Evolutionary conservation across 805 yeast genomes (phyloP), one percentile per base, ranked within the genome.

Genomic region (Saccharomycopsis guyanensis): DNA sequence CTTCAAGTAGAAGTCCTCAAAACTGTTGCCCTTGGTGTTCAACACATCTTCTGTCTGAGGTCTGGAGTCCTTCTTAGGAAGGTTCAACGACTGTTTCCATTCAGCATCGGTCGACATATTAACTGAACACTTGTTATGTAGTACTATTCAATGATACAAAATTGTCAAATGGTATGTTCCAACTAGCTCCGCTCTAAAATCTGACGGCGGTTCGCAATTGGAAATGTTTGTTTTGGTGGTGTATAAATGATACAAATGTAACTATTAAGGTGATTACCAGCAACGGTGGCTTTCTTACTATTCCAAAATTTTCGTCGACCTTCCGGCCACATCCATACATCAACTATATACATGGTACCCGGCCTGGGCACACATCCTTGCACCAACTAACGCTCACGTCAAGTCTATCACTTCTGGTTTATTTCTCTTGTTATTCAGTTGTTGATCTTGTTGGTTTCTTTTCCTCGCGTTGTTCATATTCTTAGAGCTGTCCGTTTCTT

Each of bases 31-130:
- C 59, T 86, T 86, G 35, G 96, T 88, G 57, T 78, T 85, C 42
- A 86, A 74, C 45, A 93, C 97, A 75, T 93, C 98, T 47, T 89
- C 96, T 1, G 98, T 91, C 64, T 91, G 97, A 35, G 95, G 95
- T 64, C 98, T 79, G n/a, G 82, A 73, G 64, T 91, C 98, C 66
- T 76, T 87, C 48, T 68, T 71, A 13, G 97, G 97, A 41, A 86
- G 64, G 60, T 80, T 82, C 55, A 91, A 72, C 45, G 73, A 66
- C 23, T 71, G 57, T 69, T 86, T 89, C 96, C 97, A 87, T 51
- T 78, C 76, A 36, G 31, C 12, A 46, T 51, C 52, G 22, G 23
- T 25, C 36, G 23, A 29, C 34, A 12, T 36, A 12, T 4, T 25
- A 24, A 7, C 15, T 13, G n/a, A 8, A n/a, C n/a, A n/a, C n/a